Base-by-base conservation (phyloP, 495 filamentous ascomycete species). In the Penicillium steckii region DNA sequence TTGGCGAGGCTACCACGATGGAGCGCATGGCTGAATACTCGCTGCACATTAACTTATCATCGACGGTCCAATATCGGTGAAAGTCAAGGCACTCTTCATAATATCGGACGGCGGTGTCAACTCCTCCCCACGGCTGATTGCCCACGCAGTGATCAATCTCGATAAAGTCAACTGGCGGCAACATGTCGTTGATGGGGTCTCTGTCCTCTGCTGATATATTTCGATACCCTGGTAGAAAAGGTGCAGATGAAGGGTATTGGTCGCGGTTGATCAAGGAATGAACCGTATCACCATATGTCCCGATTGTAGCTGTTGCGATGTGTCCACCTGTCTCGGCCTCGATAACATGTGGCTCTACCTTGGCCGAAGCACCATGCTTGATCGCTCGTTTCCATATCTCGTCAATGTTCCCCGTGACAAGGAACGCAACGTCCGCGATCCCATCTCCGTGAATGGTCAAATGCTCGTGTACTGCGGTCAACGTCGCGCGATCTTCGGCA, bases 111-210 rank as follows among this genome's bases (percentile, higher is more conserved):
- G 81, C 82, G 3, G 72, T 71, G 21, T 84, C 83, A 80, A 95
- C 85, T 46, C 84, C 78, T 62, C 81, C 76, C 88, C 88, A 93
- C 66, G 83, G 78, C 66, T 93, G 89, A 72, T 92, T 92, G 50
- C 89, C 89, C 48, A 93, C 89, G 69, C 89, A 93, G 70, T 94
- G 89, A 69, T 93, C 89, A 61, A 94, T 86, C 55, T 80, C 80
- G 46, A 80, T 70, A 17, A 93, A 75, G 1, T 70, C 59, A 13
- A 92, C 73, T 12, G 61, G 13, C 0, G 89, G 88, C 2, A 80
- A 55, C 30, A 66, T 55, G 15, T 50, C 56, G 3, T 72, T 67
- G 17, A 86, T 73, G 1, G 69, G 55, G 50, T 82, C 73, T 12
- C 8, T 13, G 2, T 68, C 58, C 19, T 61, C 42, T 3, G 66